Conservation (phyloP, 2,329 filamentous ascomycete genomes). For the Pseudocercospora crystallina region DNA sequence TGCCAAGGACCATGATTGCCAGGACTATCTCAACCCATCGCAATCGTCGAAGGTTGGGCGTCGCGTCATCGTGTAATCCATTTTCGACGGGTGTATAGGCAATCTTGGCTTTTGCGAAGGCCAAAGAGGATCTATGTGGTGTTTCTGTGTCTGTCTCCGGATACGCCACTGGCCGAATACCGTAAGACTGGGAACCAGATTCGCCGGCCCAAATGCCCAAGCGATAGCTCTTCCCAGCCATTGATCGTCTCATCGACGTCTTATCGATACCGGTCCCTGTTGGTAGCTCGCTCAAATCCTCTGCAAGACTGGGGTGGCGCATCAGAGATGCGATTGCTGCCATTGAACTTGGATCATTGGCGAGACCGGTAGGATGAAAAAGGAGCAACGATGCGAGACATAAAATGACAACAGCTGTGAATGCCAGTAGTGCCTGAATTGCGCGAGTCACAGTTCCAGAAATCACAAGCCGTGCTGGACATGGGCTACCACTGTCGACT, state of each 20-base stretch:
- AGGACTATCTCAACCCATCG: conserved; percentile 17
- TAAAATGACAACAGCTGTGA: conserved; percentile 14
- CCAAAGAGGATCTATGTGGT: not conserved
- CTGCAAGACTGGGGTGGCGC: conserved; percentile 17
- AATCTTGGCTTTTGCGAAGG: not conserved
- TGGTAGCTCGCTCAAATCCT: conserved; percentile 17
- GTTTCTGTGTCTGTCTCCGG: conserved; percentile 1
- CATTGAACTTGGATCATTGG: conserved; percentile 20
- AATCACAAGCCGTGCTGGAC: conserved; percentile 3
- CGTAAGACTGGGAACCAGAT: conserved; percentile 5
- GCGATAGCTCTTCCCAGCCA: conserved; percentile 14
- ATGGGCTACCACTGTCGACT: conserved; percentile 7
- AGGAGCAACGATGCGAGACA: conserved; percentile 7
- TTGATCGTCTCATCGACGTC: conserved; percentile 7
- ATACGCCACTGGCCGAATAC: conserved; percentile 4
- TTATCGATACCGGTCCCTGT: conserved; percentile 4
- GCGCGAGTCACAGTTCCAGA: not conserved
- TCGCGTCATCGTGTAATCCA: not conserved
- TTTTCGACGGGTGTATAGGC: conserved; percentile 5
- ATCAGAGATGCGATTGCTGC: conserved; percentile 18
- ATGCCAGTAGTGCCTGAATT: not conserved
- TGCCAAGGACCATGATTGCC: conserved; percentile 10
- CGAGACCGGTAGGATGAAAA: conserved; percentile 13
- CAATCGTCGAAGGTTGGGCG: conserved; percentile 3
- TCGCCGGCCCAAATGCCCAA: conserved; percentile 13